Evolutionary conservation across 176 grass and related monocot genomes (phyloP).

Genomic region (Aegilops umbellulata): DNA sequence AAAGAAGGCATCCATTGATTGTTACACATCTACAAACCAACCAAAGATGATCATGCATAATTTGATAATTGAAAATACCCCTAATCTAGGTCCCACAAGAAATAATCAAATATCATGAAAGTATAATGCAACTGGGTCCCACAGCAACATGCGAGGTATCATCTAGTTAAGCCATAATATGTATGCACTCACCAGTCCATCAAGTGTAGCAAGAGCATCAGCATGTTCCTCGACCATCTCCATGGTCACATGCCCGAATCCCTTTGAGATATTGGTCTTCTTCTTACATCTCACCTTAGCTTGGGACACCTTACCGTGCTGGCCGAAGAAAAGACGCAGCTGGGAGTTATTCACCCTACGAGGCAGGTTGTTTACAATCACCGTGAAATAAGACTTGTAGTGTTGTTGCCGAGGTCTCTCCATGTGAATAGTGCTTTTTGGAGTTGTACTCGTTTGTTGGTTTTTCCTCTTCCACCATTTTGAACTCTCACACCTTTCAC

Average conservation of each 20-base stretch:
- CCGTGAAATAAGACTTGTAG: neutral
- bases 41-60: neutral
- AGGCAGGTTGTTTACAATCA: neutral
- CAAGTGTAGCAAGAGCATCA: neutral
- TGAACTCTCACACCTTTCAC: neutral
- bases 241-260: neutral
- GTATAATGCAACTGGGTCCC: too few species aligned
- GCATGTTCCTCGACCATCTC: neutral
- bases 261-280: neutral
- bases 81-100: neutral
- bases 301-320: neutral
- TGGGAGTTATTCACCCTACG: neutral
- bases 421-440: neutral
- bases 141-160: too few species aligned
- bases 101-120: too few species aligned
- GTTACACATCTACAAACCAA: neutral
- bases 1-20: neutral
- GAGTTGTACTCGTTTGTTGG: neutral
- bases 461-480: neutral
- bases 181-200: neutral
- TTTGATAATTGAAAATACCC: neutral
- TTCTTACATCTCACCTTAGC: neutral
- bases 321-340: neutral
- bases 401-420: neutral
- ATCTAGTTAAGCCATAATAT: neutral